Evolutionary conservation across 768 basidiomycete genomes (phyloP), one percentile per base, ranked within the genome.

Genomic region (Multifurca ochricompacta): DNA sequence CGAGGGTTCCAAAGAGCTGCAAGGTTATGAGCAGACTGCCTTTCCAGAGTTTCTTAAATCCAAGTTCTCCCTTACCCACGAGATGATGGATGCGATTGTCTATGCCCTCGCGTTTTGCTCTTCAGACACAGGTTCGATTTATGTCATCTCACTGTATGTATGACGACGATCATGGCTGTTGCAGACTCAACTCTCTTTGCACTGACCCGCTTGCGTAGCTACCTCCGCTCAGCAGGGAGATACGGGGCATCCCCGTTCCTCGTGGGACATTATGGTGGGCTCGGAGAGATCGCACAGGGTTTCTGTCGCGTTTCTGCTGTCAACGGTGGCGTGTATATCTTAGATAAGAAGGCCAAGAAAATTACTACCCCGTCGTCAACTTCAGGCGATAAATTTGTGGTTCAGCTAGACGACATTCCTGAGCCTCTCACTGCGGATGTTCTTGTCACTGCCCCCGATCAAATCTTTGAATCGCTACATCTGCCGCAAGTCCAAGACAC

Each of bases 211-310:
- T 70, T 93, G 10, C 80, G 83, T 6, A 70, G 74, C 21, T 92
- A 88, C 65, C 73, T 97, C 13, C 82, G 75, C 44, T 90, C 92
- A 0, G 70, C 81, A 16, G 93, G 94, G 3, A 77, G 90, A 28
- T 97, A 96, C 64, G 94, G 94, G 67, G 77, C 69, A n/a, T 82
- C 82, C 0, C 82, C 93, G 1, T 97, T 92, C 71, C 78, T 98
- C 14, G 75, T 98, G n/a, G 91, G 91, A 0, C 91, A 96, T 61
- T 97, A 96, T 66, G 95, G 95, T 16, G 90, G 92, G 18, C 75
- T 85, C 0, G 95, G 95, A 4, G 95, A 97, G 64, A 82, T 97
- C 10, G 79, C 87, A 0, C 95, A 97, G 68, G 94, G 93, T 2
- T 98, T 88, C 63, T 85, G 81, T 65, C 89, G 93, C 14, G 80